These are phyloP conservation scores for Magnusiomyces suaveolens DNA, from an alignment of 1,139 yeast species.

Conservation along the genomic window DNA sequence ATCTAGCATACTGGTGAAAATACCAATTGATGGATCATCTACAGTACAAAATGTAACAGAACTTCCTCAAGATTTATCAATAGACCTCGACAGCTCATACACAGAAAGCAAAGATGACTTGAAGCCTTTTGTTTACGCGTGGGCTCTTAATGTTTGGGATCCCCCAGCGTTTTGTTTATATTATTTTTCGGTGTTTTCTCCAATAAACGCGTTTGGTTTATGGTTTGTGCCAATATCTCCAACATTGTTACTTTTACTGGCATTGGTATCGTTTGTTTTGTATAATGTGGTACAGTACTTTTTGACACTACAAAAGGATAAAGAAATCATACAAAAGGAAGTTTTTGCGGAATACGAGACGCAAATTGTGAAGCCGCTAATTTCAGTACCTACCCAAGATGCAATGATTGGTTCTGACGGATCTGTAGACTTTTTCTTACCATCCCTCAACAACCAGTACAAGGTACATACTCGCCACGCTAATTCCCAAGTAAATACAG, in stretches of 20 bases:
- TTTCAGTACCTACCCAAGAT: constrained; percentile 47
- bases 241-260: constrained; percentile 25
- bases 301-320: constrained; percentile 45
- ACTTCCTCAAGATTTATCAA: background rate
- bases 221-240: constrained; percentile 18
- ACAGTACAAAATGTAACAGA: background rate
- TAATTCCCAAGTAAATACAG: constrained; percentile 23
- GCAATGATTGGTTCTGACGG: constrained; percentile 54
- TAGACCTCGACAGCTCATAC: background rate
- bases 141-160: constrained; percentile 52
- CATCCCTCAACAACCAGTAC: constrained; percentile 35
- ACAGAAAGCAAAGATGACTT: constrained; percentile 3
- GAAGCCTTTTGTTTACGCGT: constrained; percentile 23
- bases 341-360: constrained; percentile 54
- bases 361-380: constrained; percentile 56
- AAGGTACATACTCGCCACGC: constrained; percentile 37
- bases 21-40: constrained; percentile 2
- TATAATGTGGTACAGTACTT: constrained; percentile 39
- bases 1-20: constrained; percentile 30
- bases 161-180: constrained; percentile 46
- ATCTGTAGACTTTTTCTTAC: constrained; percentile 33
- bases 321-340: constrained; percentile 51
- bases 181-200: constrained; percentile 48
- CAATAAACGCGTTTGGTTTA: constrained; percentile 39
- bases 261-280: constrained; percentile 29